phyloP scores from a whole-genome alignment of 2,329 filamentous ascomycete genomes.

The Aphanoascus verrucosus region DNA sequence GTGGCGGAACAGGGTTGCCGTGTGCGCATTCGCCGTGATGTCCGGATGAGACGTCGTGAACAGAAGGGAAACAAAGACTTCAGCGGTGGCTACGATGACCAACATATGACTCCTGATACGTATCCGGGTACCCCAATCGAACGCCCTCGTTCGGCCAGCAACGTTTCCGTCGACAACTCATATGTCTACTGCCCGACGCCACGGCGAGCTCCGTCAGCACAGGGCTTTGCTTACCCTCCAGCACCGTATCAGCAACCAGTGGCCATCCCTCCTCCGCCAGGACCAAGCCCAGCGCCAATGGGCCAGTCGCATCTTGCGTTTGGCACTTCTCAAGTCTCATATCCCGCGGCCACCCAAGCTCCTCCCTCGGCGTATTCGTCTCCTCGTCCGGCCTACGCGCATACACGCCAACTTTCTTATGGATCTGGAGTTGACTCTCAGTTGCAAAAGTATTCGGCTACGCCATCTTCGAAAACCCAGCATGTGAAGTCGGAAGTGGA shows the following conservation, averaged over 20 bases:
- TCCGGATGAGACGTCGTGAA: slow-evolving; percentile 78
- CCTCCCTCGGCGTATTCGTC: slow-evolving; percentile 27
- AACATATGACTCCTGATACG: slow-evolving; percentile 42
- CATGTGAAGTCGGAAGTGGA: slow-evolving; percentile 21
- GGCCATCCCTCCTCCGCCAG: slow-evolving; percentile 31
- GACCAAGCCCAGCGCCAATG: slow-evolving; percentile 26
- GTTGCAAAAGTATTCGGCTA: slow-evolving; percentile 21
- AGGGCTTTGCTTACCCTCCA: slow-evolving; percentile 33
- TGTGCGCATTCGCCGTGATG: slow-evolving; percentile 87
- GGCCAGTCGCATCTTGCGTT: slow-evolving; percentile 35
- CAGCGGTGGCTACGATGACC: slow-evolving; percentile 43
- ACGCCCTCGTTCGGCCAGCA: slow-evolving; percentile 52
- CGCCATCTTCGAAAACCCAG: slow-evolving; percentile 16
- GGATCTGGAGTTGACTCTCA: slow-evolving; percentile 26
- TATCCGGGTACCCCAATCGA: slow-evolving; percentile 39
- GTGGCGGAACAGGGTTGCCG: slow-evolving; percentile 95
- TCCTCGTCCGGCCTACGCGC: slow-evolving; percentile 27
- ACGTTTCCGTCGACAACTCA: slow-evolving; percentile 43
- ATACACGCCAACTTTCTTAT: slow-evolving; percentile 26
- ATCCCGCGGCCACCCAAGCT: slow-evolving; percentile 35
- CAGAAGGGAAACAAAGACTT: slow-evolving; percentile 57
- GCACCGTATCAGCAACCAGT: slow-evolving; percentile 29
- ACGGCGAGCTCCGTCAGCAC: slow-evolving; percentile 40
- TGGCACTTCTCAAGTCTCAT: slow-evolving; percentile 32
- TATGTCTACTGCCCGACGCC: slow-evolving; percentile 34